Conservation (phyloP, 495 filamentous ascomycete species). For the Penicillium cinerascens region DNA sequence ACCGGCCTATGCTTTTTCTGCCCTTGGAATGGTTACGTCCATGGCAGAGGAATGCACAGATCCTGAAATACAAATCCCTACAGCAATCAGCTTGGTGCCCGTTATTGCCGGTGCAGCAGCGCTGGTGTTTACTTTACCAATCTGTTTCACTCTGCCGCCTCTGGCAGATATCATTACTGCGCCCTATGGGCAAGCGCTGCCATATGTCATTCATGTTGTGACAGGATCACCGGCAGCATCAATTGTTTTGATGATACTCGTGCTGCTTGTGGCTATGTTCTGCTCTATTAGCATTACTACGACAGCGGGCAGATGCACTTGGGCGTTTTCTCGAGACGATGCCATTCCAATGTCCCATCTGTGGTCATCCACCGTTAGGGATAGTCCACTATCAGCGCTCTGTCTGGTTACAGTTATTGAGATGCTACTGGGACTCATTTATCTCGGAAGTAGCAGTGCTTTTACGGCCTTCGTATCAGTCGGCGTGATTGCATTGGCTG, state of each 20-base stretch:
- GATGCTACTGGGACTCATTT: not conserved
- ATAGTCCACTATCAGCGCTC: not conserved
- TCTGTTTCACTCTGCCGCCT: not conserved
- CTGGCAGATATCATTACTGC: slow-evolving; percentile 1
- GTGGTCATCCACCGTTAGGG: not conserved
- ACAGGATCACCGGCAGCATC: not conserved
- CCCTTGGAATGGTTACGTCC: not conserved
- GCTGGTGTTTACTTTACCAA: not conserved
- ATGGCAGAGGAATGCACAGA: slow-evolving; percentile 38
- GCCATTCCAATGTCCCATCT: not conserved
- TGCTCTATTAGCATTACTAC: slow-evolving; percentile 1
- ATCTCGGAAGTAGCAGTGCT: not conserved
- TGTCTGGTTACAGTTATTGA: not conserved
- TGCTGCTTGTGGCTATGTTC: not conserved
- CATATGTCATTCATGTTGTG: slow-evolving; percentile 1
- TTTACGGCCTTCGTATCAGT: not conserved
- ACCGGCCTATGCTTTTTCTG: not conserved
- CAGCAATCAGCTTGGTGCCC: slow-evolving; percentile 25
- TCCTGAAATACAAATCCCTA: slow-evolving; percentile 32
- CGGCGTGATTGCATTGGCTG: not conserved
- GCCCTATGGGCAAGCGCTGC: not conserved
- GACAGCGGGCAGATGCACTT: not conserved
- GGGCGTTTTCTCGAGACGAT: slow-evolving; percentile 1
- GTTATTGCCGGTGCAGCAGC: not conserved
- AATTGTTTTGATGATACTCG: not conserved